Evolutionary conservation across 192 early-diverging fungal species (phyloP), one percentile per base, ranked within the genome.

Genomic region (Thamnidium elegans): DNA sequence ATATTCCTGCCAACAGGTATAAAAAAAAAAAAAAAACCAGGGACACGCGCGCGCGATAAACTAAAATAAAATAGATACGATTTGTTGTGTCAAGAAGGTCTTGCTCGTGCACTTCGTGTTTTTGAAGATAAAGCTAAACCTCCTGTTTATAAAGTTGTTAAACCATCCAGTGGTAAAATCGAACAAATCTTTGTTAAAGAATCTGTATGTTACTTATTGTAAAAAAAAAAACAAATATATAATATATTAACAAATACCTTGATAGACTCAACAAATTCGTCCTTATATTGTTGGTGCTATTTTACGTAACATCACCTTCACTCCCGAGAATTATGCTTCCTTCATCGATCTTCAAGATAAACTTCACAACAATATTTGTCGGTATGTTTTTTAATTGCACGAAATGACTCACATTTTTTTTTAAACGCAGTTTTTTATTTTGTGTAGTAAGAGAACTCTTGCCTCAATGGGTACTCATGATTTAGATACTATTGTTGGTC

Each of bases 331-430:
- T 65, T 98, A 99, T 80, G 82, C 95, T 74, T 91, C 87, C 67
- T 98, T 99, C 79, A 99, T 99, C 66, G 95, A 97, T 62, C 79
- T 98, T 47, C 97, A 99, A 77, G 96, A 98, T 70, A 99, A 97
- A 84, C 87, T 99, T 51, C 96, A 99, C 82, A 87, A 88, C 73
- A 99, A 95, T 79, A 88, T 99, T 65, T 95, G 96, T 85, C 79
- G 90, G 88, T 88, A 67, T 21, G n/a, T n/a, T n/a, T n/a, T n/a
- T n/a, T n/a, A 36, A 30, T 36, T 21, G 30, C 19, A 48, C 11
- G 52, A 23, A 30, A 17, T 61, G 39, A 26, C 17, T 56, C 44
- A 30, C 26, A 8, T 17, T 55, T 15, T 53, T 14, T 50, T 39
- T 50, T 51, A 58, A 50, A 39, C 45, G 23, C 15, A 36, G 1